Evolutionary conservation across 1,139 yeast species (phyloP).

Genomic region (Yamadazyma trypodendri): DNA sequence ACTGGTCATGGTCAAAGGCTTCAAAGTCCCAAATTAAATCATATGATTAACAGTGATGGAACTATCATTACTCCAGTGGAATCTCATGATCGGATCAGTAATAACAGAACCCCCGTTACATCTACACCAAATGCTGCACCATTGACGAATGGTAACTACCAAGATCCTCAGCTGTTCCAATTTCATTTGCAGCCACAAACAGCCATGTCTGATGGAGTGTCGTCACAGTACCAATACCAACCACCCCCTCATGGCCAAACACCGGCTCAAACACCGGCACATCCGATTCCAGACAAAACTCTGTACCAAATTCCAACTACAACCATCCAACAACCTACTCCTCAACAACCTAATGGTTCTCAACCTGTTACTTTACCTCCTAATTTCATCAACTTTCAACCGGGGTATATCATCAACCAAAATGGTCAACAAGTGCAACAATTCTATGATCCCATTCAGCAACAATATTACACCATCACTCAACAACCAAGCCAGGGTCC

Average conservation of each 20-base stretch:
- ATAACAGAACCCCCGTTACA: slow-evolving; percentile 9
- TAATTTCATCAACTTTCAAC: slow-evolving; percentile 20
- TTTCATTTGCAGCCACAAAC: slow-evolving; percentile 8
- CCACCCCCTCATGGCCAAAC: too few species aligned
- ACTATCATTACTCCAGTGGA: slow-evolving; percentile 47
- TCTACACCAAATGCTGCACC: slow-evolving; percentile 8
- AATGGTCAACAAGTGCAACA: slow-evolving; percentile 36
- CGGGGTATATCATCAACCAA: slow-evolving; percentile 20
- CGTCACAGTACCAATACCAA: slow-evolving; percentile 7
- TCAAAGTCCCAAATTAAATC: slow-evolving; percentile 36
- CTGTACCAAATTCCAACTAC: slow-evolving; percentile 11
- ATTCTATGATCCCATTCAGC: slow-evolving; percentile 47
- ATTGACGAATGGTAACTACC: slow-evolving; percentile 5
- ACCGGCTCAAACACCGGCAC: neutral
- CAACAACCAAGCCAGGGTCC: slow-evolving; percentile 29
- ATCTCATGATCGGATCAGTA: slow-evolving; percentile 18
- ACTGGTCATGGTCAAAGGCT: slow-evolving; percentile 16
- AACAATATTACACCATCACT: slow-evolving; percentile 43
- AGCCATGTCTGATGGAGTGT: neutral
- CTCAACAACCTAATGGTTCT: slow-evolving; percentile 9
- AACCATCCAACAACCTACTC: slow-evolving; percentile 12
- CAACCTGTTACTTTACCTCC: slow-evolving; percentile 17
- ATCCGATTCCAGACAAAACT: neutral
- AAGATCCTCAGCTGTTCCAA: slow-evolving; percentile 6
- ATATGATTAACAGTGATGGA: slow-evolving; percentile 50